Evolutionary conservation across 1,284 basidiomycete genomes (phyloP), one percentile per base, ranked within the genome.

Genomic region (Malassezia japonica): DNA sequence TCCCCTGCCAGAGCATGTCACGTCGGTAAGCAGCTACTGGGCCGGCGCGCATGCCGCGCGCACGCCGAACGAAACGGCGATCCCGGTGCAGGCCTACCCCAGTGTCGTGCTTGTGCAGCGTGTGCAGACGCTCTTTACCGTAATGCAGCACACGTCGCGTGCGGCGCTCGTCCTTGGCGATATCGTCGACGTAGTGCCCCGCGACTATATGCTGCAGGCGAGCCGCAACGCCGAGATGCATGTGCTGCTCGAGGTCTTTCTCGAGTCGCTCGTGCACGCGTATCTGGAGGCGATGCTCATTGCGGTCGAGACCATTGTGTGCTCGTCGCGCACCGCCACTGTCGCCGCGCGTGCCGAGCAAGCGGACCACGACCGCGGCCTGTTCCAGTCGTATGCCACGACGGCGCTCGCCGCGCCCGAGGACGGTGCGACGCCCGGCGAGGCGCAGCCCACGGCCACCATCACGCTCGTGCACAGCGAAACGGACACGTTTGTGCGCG

Each of bases 401-500:
- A 9, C 23, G 12, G 49, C 49, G 18, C 31, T 27, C 31, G 24
- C 6, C 23, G 29, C 37, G 10, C n/a, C 18, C 7, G 27, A 13
- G n/a, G 32, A 40, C n/a, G 38, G 23, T 15, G 16, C 15, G 9
- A 20, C 27, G n/a, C 38, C 38, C 6, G 38, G 38, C 38, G 38
- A 16, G 6, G 38, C 42, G 15, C 50, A 47, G 38, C 50, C 45
- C 2, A 44, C 46, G 2, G 21, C 39, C 9, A 28, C 46, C 20
- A 48, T 54, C 16, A 48, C 46, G 15, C 39, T 54, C 24, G 16
- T 18, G 18, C 51, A 54, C 36, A 54, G 40, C 16, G 23, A 34
- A 5, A 33, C 34, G 15, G 41, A 48, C 16, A 18, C n/a, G 2
- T 33, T 20, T 34, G 51, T 54, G 18, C 32, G 24, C 7, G 23